These are phyloP conservation scores for Suillus cothurnatus DNA, from an alignment of 768 basidiomycete genomes.

Conservation along the genomic window DNA sequence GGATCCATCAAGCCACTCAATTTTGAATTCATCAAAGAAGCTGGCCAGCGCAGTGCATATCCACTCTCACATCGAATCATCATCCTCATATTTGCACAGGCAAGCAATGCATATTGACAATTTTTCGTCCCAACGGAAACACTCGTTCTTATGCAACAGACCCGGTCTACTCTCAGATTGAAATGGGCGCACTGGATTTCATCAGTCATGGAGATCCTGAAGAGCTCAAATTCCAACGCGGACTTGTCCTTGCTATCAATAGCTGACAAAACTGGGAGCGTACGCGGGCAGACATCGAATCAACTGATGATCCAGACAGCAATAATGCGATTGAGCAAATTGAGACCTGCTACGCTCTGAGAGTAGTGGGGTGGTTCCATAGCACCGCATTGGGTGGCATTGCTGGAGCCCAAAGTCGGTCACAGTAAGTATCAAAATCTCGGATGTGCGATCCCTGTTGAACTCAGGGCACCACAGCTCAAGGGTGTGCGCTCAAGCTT, in stretches of 20 bases:
- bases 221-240: constrained; percentile 36
- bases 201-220: constrained; percentile 48
- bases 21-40: constrained; percentile 50
- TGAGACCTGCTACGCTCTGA: constrained; percentile 52
- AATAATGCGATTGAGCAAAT: constrained; percentile 42
- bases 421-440: constrained; percentile 39
- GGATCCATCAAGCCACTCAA: constrained; percentile 44
- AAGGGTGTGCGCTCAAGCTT: too few relatives aligned
- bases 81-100: constrained; percentile 34
- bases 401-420: constrained; percentile 47
- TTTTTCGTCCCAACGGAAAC: constrained; percentile 55
- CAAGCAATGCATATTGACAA: constrained; percentile 63
- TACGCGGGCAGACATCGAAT: background rate
- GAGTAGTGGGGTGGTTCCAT: constrained; percentile 56
- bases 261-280: constrained; percentile 29
- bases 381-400: constrained; percentile 49
- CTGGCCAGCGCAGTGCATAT: constrained; percentile 37
- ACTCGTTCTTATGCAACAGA: constrained; percentile 57
- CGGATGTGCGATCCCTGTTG: too few relatives aligned
- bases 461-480: too few relatives aligned
- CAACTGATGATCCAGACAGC: background rate
- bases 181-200: constrained; percentile 64
- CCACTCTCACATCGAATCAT: too few relatives aligned
- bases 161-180: constrained; percentile 43
- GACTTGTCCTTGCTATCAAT: constrained; percentile 29